Percentiles rank a stretch among this genome's conserved stretches.
These are phyloP conservation scores for Begonia peltatifolia DNA, from an alignment of 306 rosid genomes.

Conservation along the genomic window DNA sequence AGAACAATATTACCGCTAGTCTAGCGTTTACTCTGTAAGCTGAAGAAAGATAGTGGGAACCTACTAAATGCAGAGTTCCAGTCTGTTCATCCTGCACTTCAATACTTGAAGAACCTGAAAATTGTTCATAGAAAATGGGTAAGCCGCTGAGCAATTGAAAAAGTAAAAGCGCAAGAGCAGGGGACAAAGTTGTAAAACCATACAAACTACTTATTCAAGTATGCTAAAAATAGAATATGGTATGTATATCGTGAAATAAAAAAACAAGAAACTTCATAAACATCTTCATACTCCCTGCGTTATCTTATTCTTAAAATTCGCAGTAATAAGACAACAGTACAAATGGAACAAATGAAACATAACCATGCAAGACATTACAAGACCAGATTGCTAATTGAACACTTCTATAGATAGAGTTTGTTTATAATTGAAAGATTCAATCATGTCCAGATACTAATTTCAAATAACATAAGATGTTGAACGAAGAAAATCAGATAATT, in stretches of 20 bases:
- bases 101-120: constrained; percentile 86
- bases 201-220: too few relatives aligned
- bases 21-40: constrained; percentile 25
- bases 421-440: not conserved
- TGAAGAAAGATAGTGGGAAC: constrained; percentile 50
- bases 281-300: not conserved
- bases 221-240: too few relatives aligned
- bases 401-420: not conserved
- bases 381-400: too few relatives aligned
- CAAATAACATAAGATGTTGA: too few relatives aligned
- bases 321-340: too few relatives aligned
- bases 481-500: too few relatives aligned
- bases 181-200: too few relatives aligned
- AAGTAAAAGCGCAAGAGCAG: too few relatives aligned
- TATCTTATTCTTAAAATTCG: too few relatives aligned
- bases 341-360: too few relatives aligned
- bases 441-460: too few relatives aligned
- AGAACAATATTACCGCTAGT: constrained; percentile 21
- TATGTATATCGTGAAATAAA: not conserved
- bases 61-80: constrained; percentile 91
- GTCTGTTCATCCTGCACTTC: constrained; percentile 71
- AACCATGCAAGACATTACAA: too few relatives aligned
- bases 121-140: constrained; percentile 14
- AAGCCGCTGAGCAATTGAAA: not conserved
- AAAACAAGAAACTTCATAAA: not conserved